These are phyloP conservation scores for Arabidopsis thaliana DNA, from an alignment of 345 rosid species.

Conservation along the genomic window TAIR10.1 NC_003071.7:6710501-6711000, in stretches of 20 bases:
- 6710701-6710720: conserved; percentile 56
- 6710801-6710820: conserved; percentile 2
- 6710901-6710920: conserved; percentile 26
- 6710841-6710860: background rate
- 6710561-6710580: conserved; percentile 46
- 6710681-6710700: conserved; percentile 51
- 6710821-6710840: conserved; percentile 3
- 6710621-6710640: conserved; percentile 61
- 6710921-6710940: conserved; percentile 20
- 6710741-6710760: conserved; percentile 61
- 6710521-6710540: conserved; percentile 45
- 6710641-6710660: conserved; percentile 57
- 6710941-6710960: conserved; percentile 11
- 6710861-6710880: background rate
- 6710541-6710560: conserved; percentile 24
- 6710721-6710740: conserved; percentile 51
- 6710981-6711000: conserved; percentile 12
- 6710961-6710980: conserved; percentile 10
- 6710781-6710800: conserved; percentile 42
- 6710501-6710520: conserved; percentile 65
- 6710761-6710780: conserved; percentile 40
- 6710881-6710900: conserved; percentile 11
- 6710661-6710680: conserved; percentile 52
- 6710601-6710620: conserved; percentile 69
- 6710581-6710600: conserved; percentile 53